phyloP scores from a whole-genome alignment of 1,284 basidiomycete genomes.

The Rhodofomes roseus region DNA sequence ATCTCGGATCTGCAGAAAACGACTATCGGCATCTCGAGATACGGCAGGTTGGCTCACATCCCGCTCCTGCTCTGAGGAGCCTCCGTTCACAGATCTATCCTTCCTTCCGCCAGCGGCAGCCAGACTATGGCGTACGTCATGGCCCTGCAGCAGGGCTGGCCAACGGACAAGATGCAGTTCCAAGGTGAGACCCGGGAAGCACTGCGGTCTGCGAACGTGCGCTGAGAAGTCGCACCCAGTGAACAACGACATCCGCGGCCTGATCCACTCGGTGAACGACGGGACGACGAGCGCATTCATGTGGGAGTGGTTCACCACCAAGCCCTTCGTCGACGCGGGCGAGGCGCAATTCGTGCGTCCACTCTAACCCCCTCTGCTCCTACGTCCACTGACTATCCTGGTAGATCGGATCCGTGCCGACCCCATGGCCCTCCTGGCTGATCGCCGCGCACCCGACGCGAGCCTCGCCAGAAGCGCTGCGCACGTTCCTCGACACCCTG shows the following conservation, averaged over 20 bases:
- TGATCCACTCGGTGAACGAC: constrained; percentile 88
- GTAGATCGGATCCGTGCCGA: constrained; percentile 83
- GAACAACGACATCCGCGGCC: constrained; percentile 86
- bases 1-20: constrained; percentile 80
- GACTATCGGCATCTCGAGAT: constrained; percentile 86
- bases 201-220: constrained; percentile 27
- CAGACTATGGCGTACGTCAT: constrained; percentile 96
- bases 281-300: constrained; percentile 81
- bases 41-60: constrained; percentile 61
- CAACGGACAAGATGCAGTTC: constrained; percentile 68
- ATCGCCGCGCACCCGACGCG: constrained; percentile 80
- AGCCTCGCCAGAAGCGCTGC: constrained; percentile 47
- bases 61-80: background rate
- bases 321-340: constrained; percentile 83
- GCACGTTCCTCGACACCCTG: constrained; percentile 62
- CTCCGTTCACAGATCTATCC: background rate
- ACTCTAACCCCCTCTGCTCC: background rate
- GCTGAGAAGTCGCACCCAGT: constrained; percentile 42
- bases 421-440: constrained; percentile 97
- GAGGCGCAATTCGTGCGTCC: constrained; percentile 72
- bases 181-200: constrained; percentile 41
- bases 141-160: constrained; percentile 85
- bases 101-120: constrained; percentile 61
- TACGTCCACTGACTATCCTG: background rate
- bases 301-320: constrained; percentile 99